These are phyloP conservation scores for Erodium texanum DNA, from an alignment of 441 rosid species.

Conservation along the genomic window DNA sequence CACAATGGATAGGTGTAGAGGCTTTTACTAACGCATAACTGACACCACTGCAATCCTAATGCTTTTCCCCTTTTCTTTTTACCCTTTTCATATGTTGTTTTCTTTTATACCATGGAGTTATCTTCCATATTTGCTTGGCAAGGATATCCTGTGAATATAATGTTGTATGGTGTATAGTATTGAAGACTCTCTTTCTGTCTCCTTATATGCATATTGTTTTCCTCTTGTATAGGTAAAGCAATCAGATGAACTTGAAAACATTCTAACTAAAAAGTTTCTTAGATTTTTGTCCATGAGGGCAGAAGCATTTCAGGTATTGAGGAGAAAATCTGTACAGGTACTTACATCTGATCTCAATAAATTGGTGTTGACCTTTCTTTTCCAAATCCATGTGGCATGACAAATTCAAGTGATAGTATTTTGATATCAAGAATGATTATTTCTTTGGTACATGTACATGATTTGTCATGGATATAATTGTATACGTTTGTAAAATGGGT, in stretches of 20 bases:
- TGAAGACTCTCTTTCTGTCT: not conserved
- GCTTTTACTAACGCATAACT: not conserved
- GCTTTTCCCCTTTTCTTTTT: not conserved
- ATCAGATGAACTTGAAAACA: slow-evolving; percentile 93
- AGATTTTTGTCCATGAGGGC: slow-evolving; percentile 97
- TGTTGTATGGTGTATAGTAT: not conserved
- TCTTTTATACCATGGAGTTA: not conserved
- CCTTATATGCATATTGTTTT: not conserved
- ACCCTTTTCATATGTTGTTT: not conserved
- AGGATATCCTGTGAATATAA: not conserved
- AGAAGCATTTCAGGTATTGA: slow-evolving; percentile 91
- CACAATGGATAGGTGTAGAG: not conserved
- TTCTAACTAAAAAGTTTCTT: slow-evolving; percentile 75
- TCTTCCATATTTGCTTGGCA: not conserved
- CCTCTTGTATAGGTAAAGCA: slow-evolving; percentile 59
- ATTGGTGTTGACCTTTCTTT: slow-evolving; percentile 6
- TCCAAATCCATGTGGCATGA: slow-evolving; percentile 5
- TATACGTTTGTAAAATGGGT: not conserved
- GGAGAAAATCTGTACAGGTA: slow-evolving; percentile 94
- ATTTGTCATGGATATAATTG: not conserved
- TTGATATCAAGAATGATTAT: slow-evolving; percentile 4
- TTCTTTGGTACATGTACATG: not conserved
- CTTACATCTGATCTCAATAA: slow-evolving; percentile 7
- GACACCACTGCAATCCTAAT: not conserved
- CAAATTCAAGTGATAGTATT: slow-evolving; percentile 10